phyloP scores from a whole-genome alignment of 305 asterid genomes.

The Solanum hybrid region DNA sequence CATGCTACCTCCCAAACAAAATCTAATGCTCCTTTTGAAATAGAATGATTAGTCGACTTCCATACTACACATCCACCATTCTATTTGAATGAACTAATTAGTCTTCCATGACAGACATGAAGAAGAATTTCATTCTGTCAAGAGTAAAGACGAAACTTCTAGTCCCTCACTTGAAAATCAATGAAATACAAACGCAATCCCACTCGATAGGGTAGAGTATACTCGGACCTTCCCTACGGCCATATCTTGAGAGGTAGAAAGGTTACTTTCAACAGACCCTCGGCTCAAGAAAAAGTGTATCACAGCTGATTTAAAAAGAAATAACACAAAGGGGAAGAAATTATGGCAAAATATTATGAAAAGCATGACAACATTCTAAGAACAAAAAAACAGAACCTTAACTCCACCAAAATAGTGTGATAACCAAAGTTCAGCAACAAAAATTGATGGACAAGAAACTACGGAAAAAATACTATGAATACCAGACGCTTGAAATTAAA shows the following conservation, averaged over 20 bases:
- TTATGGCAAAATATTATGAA: background rate
- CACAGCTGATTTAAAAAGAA: background rate
- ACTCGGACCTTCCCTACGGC: background rate
- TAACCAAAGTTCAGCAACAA: background rate
- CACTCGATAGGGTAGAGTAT: background rate
- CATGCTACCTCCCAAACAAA: background rate
- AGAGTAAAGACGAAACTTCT: background rate
- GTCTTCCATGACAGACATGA: background rate
- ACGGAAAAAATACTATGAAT: background rate
- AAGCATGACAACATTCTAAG: background rate
- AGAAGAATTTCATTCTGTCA: background rate
- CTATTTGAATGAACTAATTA: background rate
- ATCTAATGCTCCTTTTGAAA: background rate
- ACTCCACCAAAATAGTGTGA: background rate
- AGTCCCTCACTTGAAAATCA: background rate
- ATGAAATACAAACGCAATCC: too few species aligned
- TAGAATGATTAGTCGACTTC: background rate
- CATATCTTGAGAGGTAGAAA: background rate
- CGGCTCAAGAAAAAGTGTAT: background rate
- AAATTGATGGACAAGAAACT: background rate
- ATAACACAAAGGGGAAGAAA: background rate
- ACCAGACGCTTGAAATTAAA: background rate
- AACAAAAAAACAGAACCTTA: background rate
- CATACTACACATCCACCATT: background rate
- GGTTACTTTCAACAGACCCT: background rate